Conservation (phyloP, 805 yeast species). For the Spathaspora passalidarum region DNA sequence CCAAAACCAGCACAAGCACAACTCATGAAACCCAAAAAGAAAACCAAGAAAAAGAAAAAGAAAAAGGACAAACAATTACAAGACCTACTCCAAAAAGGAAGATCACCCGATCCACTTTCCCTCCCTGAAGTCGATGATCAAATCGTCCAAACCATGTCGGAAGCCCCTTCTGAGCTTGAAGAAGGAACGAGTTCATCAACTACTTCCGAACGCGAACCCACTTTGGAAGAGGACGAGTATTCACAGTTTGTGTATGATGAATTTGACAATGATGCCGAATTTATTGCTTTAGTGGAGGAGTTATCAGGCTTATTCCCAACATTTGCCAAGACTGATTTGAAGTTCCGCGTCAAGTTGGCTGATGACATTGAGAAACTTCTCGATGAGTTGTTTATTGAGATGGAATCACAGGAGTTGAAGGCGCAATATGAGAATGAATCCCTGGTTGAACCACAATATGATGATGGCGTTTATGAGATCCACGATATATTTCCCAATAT, state of each 20-base stretch:
- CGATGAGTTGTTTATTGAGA: conserved; percentile 22
- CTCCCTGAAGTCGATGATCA: conserved; percentile 74
- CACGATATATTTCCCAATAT: conserved; percentile 47
- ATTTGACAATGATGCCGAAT: conserved; percentile 9
- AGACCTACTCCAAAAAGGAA: no score
- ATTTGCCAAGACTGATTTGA: conserved; percentile 22
- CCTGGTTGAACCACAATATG: conserved; percentile 5
- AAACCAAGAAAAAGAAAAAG: no score
- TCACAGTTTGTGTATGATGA: conserved; percentile 9
- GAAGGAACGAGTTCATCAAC: not conserved
- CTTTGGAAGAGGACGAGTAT: conserved; percentile 1
- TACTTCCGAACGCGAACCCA: not conserved
- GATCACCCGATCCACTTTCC: no score
- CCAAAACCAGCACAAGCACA: no score
- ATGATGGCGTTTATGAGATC: conserved; percentile 20
- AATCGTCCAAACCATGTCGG: conserved; percentile 61
- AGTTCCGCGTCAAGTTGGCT: conserved; percentile 21
- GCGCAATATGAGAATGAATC: not conserved
- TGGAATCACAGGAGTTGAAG: conserved; percentile 9
- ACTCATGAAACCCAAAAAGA: no score
- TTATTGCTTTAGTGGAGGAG: conserved; percentile 14
- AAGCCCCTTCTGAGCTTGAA: conserved; percentile 74
- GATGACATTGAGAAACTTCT: conserved; percentile 20
- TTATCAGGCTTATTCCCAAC: conserved; percentile 28
- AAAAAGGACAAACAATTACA: no score